Evolutionary conservation across 805 yeast genomes (phyloP).

Genomic region (Suhomyces sp.): DNA sequence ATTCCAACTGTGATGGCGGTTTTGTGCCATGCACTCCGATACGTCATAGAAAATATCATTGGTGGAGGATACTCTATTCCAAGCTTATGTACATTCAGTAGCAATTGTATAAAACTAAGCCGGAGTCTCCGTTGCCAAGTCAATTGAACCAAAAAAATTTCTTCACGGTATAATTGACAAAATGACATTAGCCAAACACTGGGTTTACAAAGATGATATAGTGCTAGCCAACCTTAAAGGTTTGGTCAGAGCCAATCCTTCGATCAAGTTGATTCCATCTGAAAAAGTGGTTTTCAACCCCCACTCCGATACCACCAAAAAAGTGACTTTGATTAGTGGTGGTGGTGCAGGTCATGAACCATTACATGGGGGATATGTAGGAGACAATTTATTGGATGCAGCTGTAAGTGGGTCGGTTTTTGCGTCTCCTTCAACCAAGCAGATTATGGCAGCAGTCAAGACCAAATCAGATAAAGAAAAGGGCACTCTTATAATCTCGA

Average conservation of each 20-base stretch:
- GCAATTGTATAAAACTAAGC: background rate
- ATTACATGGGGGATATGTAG: slow-evolving; percentile 87
- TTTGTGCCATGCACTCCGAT: background rate
- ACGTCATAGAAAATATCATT: background rate
- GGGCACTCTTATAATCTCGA: slow-evolving; percentile 78
- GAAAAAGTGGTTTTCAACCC: slow-evolving; percentile 56
- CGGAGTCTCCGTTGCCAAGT: background rate
- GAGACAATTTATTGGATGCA: slow-evolving; percentile 74
- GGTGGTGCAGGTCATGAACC: slow-evolving; percentile 98
- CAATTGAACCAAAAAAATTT: background rate
- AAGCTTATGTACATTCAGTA: background rate
- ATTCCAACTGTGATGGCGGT: background rate
- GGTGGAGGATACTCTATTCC: background rate
- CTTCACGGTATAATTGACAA: background rate
- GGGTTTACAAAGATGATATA: slow-evolving; percentile 49
- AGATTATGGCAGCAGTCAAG: slow-evolving; percentile 68
- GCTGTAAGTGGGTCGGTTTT: slow-evolving; percentile 91
- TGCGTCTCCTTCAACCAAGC: slow-evolving; percentile 94
- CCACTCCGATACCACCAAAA: slow-evolving; percentile 36
- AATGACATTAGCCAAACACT: slow-evolving; percentile 42
- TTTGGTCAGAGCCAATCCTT: slow-evolving; percentile 53
- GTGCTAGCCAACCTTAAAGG: slow-evolving; percentile 51
- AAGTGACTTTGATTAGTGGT: slow-evolving; percentile 77
- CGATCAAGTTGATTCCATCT: slow-evolving; percentile 48
- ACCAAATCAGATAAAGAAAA: slow-evolving; percentile 48